A percentile compares a stretch with the other conserved stretches of the same genome.
These are phyloP conservation scores for Vitis rotundifolia DNA, from an alignment of 164 flowering plant genomes.

Conservation along the genomic window DNA sequence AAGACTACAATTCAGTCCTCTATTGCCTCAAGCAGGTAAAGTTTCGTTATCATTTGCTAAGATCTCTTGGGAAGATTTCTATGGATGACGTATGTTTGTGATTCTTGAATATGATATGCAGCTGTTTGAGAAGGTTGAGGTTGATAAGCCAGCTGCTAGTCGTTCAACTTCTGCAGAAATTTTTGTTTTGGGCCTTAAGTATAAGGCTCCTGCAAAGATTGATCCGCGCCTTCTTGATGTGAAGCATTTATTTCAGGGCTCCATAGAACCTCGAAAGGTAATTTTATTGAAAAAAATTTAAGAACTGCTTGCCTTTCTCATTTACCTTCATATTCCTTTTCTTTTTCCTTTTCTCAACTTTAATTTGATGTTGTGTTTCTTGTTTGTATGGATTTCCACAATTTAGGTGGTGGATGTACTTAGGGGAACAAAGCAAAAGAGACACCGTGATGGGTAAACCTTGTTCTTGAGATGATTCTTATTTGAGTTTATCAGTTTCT, in stretches of 20 bases:
- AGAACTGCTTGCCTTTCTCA: neutral
- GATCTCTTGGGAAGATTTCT: neutral
- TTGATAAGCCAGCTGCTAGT: conserved; percentile 86
- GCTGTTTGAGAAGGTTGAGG: conserved; percentile 96
- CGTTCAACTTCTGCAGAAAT: conserved; percentile 91
- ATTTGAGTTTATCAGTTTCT: neutral
- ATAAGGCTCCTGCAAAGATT: conserved; percentile 94
- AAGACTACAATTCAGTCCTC: conserved; percentile 79
- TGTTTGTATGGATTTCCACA: neutral
- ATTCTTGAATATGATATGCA: conserved; percentile 28
- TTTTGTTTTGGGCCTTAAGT: conserved; percentile 66
- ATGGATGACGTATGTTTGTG: neutral
- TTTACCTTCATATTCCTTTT: neutral
- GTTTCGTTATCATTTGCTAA: neutral
- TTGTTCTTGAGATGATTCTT: conserved; percentile 4
- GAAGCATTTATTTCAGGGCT: conserved; percentile 72
- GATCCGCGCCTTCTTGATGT: conserved; percentile 97
- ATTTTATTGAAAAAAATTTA: neutral
- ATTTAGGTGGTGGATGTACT: conserved; percentile 80
- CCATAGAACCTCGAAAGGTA: conserved; percentile 72
- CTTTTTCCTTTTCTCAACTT: neutral
- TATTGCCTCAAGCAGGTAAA: conserved; percentile 85
- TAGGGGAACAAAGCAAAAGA: conserved; percentile 72
- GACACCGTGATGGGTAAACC: conserved; percentile 88
- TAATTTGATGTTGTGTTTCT: neutral